Percentiles rank a stretch among this genome's conserved stretches.
Conservation (phyloP, 257 asterid species). For the Solanum chmielewskii region DNA sequence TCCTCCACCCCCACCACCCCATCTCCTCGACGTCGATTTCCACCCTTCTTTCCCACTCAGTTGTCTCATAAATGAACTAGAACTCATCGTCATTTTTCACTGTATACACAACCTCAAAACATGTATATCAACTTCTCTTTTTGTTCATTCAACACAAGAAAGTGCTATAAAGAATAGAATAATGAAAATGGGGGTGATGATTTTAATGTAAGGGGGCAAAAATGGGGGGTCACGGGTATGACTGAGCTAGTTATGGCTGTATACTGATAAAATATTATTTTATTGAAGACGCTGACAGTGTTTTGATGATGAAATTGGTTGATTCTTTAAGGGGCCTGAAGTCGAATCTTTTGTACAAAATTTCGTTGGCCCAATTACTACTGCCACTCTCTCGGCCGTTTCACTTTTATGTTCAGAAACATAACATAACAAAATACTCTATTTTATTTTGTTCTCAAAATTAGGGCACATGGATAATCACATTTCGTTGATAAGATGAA, state of each 20-base stretch:
- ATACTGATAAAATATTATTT: slow-evolving; percentile 2
- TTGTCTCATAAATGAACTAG: slow-evolving; percentile 66
- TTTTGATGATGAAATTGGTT: slow-evolving; percentile 30
- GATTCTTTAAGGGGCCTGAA: slow-evolving; percentile 17
- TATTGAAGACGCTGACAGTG: slow-evolving; percentile 8
- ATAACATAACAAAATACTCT: no score
- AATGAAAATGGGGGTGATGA: background rate
- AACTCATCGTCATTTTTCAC: slow-evolving; percentile 28
- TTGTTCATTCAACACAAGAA: background rate
- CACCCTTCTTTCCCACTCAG: slow-evolving; percentile 62
- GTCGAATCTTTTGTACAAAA: slow-evolving; percentile 17
- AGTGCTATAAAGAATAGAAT: background rate
- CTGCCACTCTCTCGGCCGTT: background rate
- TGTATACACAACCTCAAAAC: background rate
- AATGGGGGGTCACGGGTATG: slow-evolving; percentile 45
- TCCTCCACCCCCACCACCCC: slow-evolving; percentile 27
- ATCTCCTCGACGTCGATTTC: slow-evolving; percentile 54
- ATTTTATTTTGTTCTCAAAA: background rate
- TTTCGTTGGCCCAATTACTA: background rate
- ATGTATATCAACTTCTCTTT: background rate
- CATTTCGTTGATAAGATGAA: background rate
- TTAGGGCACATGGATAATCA: background rate
- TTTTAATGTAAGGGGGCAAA: background rate
- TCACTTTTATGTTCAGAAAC: background rate
- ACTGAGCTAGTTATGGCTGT: slow-evolving; percentile 17